Percentiles rank a stretch among this genome's conserved stretches.
phyloP scores from a whole-genome alignment of 2,329 filamentous ascomycete genomes.

The Rosellinia necatrix region DNA sequence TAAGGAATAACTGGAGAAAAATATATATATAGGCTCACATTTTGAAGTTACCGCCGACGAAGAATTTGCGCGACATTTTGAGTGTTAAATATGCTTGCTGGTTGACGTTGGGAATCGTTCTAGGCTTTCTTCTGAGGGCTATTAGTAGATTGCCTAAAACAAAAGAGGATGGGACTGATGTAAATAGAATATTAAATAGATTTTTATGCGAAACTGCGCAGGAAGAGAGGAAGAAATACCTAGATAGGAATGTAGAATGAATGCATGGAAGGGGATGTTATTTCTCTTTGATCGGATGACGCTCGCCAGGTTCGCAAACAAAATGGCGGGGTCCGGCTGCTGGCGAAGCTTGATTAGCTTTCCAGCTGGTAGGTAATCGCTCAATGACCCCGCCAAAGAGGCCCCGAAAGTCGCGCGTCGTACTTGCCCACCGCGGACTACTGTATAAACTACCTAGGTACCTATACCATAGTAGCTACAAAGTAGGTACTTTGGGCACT shows the following conservation, averaged over 20 bases:
- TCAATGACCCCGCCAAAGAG: slow-evolving; percentile 4
- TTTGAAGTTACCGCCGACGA: slow-evolving; percentile 99
- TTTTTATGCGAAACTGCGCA: too few species aligned
- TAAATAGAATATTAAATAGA: too few species aligned
- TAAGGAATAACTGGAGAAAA: slow-evolving; percentile 18
- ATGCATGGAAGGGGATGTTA: neutral
- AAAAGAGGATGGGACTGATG: too few species aligned
- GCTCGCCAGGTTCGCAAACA: slow-evolving; percentile 10
- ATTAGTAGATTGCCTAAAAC: too few species aligned
- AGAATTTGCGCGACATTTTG: slow-evolving; percentile 94
- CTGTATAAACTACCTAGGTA: too few species aligned
- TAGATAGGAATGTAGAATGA: neutral
- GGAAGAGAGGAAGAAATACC: too few species aligned
- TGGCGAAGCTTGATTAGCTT: slow-evolving; percentile 2
- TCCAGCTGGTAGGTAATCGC: too few species aligned
- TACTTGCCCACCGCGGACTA: too few species aligned
- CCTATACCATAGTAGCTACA: too few species aligned
- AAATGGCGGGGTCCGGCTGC: slow-evolving; percentile 24
- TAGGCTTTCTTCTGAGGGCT: neutral
- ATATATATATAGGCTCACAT: slow-evolving; percentile 66
- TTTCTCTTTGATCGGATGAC: slow-evolving; percentile 8
- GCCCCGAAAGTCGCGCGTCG: slow-evolving; percentile 15
- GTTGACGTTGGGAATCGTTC: neutral
- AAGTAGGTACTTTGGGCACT: too few species aligned
- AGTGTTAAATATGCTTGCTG: slow-evolving; percentile 25